Conservation (phyloP, 805 yeast genomes). For the Candida adriatica region DNA sequence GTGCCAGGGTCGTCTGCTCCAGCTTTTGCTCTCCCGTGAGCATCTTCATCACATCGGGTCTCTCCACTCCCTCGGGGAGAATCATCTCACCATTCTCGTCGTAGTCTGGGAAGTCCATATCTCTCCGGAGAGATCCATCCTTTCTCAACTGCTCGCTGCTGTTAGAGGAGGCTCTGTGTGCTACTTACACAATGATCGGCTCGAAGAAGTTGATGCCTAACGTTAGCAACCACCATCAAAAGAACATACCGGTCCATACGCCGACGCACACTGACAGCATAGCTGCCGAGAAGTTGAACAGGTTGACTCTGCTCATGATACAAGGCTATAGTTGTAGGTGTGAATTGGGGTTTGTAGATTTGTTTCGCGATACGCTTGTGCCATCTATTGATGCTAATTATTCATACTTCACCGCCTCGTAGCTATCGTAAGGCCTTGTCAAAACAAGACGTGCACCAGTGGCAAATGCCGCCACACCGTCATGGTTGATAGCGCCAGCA, state of each 20-base stretch:
- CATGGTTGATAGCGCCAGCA: slow-evolving; percentile 19
- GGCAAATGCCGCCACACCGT: slow-evolving; percentile 20
- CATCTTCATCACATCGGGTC: slow-evolving; percentile 9
- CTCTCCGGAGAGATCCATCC: slow-evolving; percentile 59
- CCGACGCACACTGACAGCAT: slow-evolving; percentile 30
- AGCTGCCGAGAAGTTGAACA: slow-evolving; percentile 22
- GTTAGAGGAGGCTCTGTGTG: background rate
- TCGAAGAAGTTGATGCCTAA: slow-evolving; percentile 61
- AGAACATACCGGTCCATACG: slow-evolving; percentile 33
- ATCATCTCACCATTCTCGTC: slow-evolving; percentile 36
- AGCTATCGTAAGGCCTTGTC: slow-evolving; percentile 22
- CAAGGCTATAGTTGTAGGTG: slow-evolving; percentile 1
- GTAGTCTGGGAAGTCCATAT: slow-evolving; percentile 49
- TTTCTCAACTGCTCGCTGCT: slow-evolving; percentile 52
- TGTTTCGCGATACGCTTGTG: too few relatives aligned
- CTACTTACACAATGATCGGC: slow-evolving; percentile 59
- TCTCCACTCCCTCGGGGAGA: slow-evolving; percentile 18
- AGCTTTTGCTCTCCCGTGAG: slow-evolving; percentile 8
- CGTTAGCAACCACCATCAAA: background rate
- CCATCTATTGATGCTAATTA: background rate
- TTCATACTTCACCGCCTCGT: slow-evolving; percentile 18
- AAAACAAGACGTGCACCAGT: slow-evolving; percentile 19
- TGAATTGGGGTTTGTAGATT: too few relatives aligned
- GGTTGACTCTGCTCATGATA: slow-evolving; percentile 22
- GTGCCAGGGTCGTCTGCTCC: slow-evolving; percentile 9